Evolutionary conservation across 2,329 filamentous ascomycete genomes (phyloP).

Genomic region (Zasmidium angulare): DNA sequence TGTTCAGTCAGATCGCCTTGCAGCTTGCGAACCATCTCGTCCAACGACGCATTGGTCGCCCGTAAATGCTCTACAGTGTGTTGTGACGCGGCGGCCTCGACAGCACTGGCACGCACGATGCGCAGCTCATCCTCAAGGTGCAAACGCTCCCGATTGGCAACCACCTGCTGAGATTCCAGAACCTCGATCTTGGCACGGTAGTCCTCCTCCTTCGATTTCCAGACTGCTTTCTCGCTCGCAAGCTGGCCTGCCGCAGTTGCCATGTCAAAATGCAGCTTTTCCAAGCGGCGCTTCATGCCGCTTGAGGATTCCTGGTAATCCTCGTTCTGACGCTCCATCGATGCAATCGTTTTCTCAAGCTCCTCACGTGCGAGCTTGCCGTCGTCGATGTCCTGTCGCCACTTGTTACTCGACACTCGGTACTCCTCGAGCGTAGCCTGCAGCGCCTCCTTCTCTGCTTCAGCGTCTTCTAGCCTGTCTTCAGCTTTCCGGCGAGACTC

Average conservation of each 20-base stretch:
- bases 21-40: conserved; percentile 31
- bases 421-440: conserved; percentile 65
- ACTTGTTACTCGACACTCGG: conserved; percentile 58
- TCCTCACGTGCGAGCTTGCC: conserved; percentile 66
- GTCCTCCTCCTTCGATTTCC: conserved; percentile 67
- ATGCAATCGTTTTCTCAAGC: conserved; percentile 60
- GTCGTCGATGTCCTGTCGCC: conserved; percentile 59
- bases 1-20: conserved; percentile 68
- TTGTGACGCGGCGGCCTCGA: conserved; percentile 74
- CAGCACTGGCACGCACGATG: conserved; percentile 58
- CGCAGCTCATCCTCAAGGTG: conserved; percentile 49
- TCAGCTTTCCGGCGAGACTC: conserved; percentile 29
- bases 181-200: conserved; percentile 55
- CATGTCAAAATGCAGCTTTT: conserved; percentile 86
- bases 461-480: conserved; percentile 41
- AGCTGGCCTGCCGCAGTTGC: conserved; percentile 74
- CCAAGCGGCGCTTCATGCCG: conserved; percentile 75
- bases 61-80: conserved; percentile 62
- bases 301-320: conserved; percentile 64
- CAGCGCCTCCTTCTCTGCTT: conserved; percentile 60
- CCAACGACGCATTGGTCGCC: conserved; percentile 26
- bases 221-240: conserved; percentile 76
- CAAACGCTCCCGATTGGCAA: conserved; percentile 44
- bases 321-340: conserved; percentile 77
- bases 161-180: conserved; percentile 53